A percentile compares a stretch with the other conserved stretches of the same genome.
These are phyloP conservation scores for maize (Zea mays) DNA, from an alignment of 176 grass and related monocot genomes.

Conservation along the genomic window DNA sequence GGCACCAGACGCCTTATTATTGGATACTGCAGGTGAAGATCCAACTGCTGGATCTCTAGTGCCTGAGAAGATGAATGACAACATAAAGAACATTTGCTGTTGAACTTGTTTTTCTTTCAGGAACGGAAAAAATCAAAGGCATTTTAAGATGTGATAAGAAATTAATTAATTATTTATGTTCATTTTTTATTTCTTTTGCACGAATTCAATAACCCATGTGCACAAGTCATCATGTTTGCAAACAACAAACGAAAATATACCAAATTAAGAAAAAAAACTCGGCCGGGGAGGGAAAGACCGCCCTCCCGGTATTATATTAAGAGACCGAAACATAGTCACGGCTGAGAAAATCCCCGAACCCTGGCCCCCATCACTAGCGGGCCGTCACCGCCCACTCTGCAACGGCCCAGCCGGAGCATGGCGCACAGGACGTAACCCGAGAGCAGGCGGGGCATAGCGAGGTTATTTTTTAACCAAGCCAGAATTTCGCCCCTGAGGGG, in stretches of 20 bases:
- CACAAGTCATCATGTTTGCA: neutral
- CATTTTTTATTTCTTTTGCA: slow-evolving; percentile 3
- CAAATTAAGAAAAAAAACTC: neutral
- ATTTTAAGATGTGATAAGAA: neutral
- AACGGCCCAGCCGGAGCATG: too few species aligned
- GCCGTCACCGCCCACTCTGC: too few species aligned
- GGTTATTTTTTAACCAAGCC: too few species aligned
- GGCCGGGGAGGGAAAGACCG: too few species aligned
- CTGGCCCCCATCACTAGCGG: too few species aligned
- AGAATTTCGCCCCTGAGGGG: too few species aligned
- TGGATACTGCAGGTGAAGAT: slow-evolving; percentile 52
- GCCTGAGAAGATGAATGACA: slow-evolving; percentile 56
- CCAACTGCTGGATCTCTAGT: slow-evolving; percentile 51
- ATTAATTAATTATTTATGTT: neutral
- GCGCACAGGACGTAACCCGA: too few species aligned
- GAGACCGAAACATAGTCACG: too few species aligned
- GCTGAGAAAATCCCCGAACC: too few species aligned
- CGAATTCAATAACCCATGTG: neutral
- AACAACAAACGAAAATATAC: neutral
- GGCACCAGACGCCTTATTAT: slow-evolving; percentile 59
- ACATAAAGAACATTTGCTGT: neutral
- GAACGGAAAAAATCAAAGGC: neutral
- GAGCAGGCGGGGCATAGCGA: too few species aligned
- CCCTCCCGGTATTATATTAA: too few species aligned
- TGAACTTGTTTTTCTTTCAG: slow-evolving; percentile 16